A percentile compares a stretch with the other conserved stretches of the same genome.
These are phyloP conservation scores for Ustilago trichophora DNA, from an alignment of 1,284 basidiomycete genomes.

Conservation along the genomic window DNA sequence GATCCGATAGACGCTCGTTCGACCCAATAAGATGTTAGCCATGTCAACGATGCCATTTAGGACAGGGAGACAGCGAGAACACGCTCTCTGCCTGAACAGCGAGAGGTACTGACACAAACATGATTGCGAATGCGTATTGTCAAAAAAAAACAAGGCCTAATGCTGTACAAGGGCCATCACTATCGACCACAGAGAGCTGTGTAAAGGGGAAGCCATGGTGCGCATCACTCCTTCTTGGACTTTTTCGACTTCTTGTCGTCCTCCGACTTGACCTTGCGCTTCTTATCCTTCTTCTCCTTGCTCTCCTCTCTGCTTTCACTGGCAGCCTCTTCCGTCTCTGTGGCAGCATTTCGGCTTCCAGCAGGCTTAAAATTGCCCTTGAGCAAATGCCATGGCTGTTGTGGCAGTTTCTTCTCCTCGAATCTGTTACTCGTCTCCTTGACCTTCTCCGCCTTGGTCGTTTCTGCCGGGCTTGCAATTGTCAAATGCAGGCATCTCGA, in stretches of 20 bases:
- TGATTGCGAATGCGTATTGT: no score
- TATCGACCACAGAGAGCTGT: no score
- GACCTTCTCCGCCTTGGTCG: slow-evolving; percentile 11
- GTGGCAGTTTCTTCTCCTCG: slow-evolving; percentile 31
- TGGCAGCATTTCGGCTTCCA: slow-evolving; percentile 9
- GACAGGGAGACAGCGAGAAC: no score
- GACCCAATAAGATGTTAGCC: no score
- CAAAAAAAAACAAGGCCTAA: no score
- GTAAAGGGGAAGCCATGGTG: no score
- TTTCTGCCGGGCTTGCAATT: slow-evolving; percentile 34
- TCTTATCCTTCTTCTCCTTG: slow-evolving; percentile 34
- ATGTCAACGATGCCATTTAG: no score
- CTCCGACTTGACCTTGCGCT: slow-evolving; percentile 34
- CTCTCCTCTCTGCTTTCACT: slow-evolving; percentile 4
- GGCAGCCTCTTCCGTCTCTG: slow-evolving; percentile 2
- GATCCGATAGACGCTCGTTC: no score
- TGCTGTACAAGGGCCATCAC: no score
- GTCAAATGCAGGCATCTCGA: slow-evolving; percentile 33
- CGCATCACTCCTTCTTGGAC: slow-evolving; percentile 38
- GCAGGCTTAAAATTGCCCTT: slow-evolving; percentile 35
- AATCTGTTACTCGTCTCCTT: slow-evolving; percentile 17
- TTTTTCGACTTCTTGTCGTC: slow-evolving; percentile 35
- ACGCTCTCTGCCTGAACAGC: no score
- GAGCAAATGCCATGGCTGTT: slow-evolving; percentile 55
- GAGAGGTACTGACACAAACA: no score